These are phyloP conservation scores for Ganoderma lingzhi DNA, from an alignment of 1,284 basidiomycete species.

Conservation along the genomic window DNA sequence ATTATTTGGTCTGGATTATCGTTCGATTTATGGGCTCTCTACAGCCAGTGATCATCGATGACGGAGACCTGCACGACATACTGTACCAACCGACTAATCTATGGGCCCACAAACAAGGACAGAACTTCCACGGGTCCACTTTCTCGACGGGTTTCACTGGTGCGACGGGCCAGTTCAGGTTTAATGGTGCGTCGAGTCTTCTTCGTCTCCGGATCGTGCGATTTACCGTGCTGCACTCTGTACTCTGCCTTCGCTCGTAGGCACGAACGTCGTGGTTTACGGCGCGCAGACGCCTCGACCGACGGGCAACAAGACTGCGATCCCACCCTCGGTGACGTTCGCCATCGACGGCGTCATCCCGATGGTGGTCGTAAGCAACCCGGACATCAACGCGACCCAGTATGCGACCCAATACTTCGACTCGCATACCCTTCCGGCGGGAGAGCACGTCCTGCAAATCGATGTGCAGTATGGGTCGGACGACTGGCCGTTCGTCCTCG, in stretches of 20 bases:
- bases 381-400: slow-evolving; percentile 1
- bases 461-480: slow-evolving; percentile 14
- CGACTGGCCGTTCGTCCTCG: slow-evolving; percentile 24
- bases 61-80: slow-evolving; percentile 18
- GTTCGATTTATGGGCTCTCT: not conserved
- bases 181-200: slow-evolving; percentile 18
- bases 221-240: not conserved
- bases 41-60: slow-evolving; percentile 19
- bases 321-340: slow-evolving; percentile 15
- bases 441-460: slow-evolving; percentile 20
- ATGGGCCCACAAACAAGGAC: slow-evolving; percentile 6
- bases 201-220: not conserved
- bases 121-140: slow-evolving; percentile 12
- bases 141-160: slow-evolving; percentile 16
- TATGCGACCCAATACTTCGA: slow-evolving; percentile 13
- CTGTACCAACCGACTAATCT: slow-evolving; percentile 10
- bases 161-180: slow-evolving; percentile 14
- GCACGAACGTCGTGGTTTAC: slow-evolving; percentile 14
- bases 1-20: not conserved
- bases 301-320: not conserved
- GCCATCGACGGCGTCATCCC: slow-evolving; percentile 16
- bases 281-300: slow-evolving; percentile 13
- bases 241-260: not conserved
- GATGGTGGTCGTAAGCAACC: slow-evolving; percentile 12
- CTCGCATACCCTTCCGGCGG: slow-evolving; percentile 6